These are phyloP conservation scores for Barnettozyma sp. DNA, from an alignment of 805 yeast genomes.

Conservation along the genomic window DNA sequence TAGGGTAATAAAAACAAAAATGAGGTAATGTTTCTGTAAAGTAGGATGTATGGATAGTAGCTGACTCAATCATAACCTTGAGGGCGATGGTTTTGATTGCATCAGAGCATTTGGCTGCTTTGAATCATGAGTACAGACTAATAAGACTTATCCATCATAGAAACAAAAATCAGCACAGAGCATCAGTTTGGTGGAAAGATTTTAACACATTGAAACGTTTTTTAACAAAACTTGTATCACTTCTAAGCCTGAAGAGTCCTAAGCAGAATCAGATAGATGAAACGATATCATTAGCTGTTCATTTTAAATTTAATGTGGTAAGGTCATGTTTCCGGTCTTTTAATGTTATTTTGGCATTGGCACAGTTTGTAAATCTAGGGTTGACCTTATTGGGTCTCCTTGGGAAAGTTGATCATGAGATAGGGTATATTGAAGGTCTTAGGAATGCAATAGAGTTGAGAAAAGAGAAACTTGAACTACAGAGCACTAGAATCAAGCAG, in stretches of 20 bases:
- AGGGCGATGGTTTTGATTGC: conserved; percentile 5
- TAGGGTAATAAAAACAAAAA: conserved; percentile 1
- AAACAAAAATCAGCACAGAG: conserved; percentile 69
- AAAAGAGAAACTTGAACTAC: no score
- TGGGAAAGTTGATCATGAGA: conserved; percentile 35
- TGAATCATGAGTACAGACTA: conserved; percentile 47
- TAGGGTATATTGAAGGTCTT: conserved; percentile 13
- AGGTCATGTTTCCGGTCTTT: conserved; percentile 52
- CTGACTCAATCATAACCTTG: background rate
- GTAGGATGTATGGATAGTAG: background rate
- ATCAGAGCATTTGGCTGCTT: conserved; percentile 5
- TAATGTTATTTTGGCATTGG: conserved; percentile 61
- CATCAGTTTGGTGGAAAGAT: conserved; percentile 70
- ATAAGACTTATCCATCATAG: conserved; percentile 63
- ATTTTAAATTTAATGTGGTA: conserved; percentile 26
- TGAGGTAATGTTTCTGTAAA: no score
- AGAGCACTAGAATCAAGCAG: no score
- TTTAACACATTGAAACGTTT: conserved; percentile 57
- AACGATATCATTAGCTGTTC: conserved; percentile 8
- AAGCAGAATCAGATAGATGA: conserved; percentile 11
- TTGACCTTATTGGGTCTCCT: conserved; percentile 55
- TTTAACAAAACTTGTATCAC: conserved; percentile 34
- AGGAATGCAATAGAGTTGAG: background rate
- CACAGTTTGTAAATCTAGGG: conserved; percentile 73
- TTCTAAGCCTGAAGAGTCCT: conserved; percentile 9